phyloP scores from a whole-genome alignment of 2,329 filamentous ascomycete species.

The Aspergillus neoniger region DNA sequence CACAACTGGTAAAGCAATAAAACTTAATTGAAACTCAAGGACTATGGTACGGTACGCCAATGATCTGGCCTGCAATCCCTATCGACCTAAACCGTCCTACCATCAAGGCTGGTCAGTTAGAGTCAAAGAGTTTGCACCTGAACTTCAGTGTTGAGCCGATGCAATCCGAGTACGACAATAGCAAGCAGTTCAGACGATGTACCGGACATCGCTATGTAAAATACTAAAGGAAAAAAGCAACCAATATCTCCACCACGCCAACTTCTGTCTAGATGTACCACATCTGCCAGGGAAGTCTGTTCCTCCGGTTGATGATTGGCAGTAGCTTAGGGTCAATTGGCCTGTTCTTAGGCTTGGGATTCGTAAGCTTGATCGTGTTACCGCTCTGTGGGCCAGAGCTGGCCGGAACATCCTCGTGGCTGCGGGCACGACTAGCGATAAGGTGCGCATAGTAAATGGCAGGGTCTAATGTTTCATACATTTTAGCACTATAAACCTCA shows the following conservation, averaged over 20 bases:
- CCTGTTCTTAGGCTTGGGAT: constrained; percentile 29
- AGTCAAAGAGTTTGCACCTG: background rate
- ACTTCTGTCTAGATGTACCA: constrained; percentile 40
- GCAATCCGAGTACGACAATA: background rate
- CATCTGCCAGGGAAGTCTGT: constrained; percentile 38
- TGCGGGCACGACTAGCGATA: constrained; percentile 74
- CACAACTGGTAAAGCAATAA: background rate
- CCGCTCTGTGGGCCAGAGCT: constrained; percentile 45
- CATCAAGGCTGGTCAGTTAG: background rate
- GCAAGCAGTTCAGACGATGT: background rate
- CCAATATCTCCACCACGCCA: background rate
- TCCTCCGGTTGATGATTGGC: constrained; percentile 33
- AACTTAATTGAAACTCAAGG: background rate
- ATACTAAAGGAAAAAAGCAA: background rate
- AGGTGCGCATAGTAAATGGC: constrained; percentile 96
- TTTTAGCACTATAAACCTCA: constrained; percentile 10
- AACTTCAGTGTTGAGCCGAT: background rate
- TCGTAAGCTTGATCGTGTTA: constrained; percentile 36
- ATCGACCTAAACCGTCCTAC: background rate
- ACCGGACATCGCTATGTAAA: background rate
- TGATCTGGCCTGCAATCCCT: background rate
- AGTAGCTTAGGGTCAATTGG: constrained; percentile 38
- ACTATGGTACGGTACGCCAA: background rate
- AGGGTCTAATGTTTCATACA: constrained; percentile 51
- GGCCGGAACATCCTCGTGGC: constrained; percentile 64